Base-by-base conservation (phyloP, 805 yeast species). In the Candida gorgasii region DNA sequence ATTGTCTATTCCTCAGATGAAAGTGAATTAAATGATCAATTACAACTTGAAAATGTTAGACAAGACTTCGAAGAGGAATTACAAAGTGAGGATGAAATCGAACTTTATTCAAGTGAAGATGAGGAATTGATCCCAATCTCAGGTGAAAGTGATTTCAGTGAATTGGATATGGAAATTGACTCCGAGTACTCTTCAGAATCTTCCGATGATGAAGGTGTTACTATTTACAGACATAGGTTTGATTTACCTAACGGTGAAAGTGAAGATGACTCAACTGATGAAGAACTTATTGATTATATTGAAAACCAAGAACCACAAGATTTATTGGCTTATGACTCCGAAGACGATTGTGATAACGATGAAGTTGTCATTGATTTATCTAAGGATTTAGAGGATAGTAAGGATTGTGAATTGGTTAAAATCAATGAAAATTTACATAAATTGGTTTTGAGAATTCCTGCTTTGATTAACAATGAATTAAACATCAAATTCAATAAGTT, bases 361-460 rank as follows among this genome's bases (percentile, higher is more conserved):
- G 64, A 62, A 38, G 62, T 57, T 13, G 54, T 69, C 30, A 63
- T 69, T 48, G 75, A 70, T 50, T 64, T 69, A 53, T 54, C 69
- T 34, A 61, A 61, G 33, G 76, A 70, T 53, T 64, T 70, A 50
- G 64, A 62, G 46, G 59, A 66, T 54, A 63, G 71, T 30, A 69
- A 69, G 47, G 76, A 70, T 54, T 69, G 72, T 50, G 75, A 70
- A 54, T 60, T 69, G 45, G 53, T 58, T 19, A 64, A 69, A 50
- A 49, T 65, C 16, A 67, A 67, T 42, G 71, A 67, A 28, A 56
- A 63, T 44, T 60, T 62, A 12, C 69, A 68, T 54, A 66, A 67
- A 49, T 62, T 70, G 52, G 61, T 57, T 44, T 55, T 70, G 46
- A 63, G 75, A 52, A 64, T 70, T 35, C 76, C 76, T 9, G 61